Evolutionary conservation across 352 stramenopile species (phyloP), one percentile per base, ranked within the genome.

Genomic region (Blastocystis hominis): DNA sequence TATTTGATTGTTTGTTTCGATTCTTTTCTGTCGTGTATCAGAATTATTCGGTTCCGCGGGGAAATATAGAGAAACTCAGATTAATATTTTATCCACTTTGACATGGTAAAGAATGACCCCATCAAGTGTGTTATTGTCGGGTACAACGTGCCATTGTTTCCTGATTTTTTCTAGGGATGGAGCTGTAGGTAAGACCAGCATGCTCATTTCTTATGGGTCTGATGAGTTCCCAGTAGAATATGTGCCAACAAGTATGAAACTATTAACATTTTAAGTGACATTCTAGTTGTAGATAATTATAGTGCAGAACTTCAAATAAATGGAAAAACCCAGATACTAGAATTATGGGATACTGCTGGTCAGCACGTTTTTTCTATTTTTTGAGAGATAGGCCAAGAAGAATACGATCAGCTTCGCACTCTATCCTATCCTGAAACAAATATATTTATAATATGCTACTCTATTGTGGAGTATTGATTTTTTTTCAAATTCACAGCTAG

Each of bases 191-290:
- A 78, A 78, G 68, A 78, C 68, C 1, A 62, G 68, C 40, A 59
- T 78, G 42, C 36, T 78, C 2, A 78, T 78, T 78, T 78, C 68
- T 5, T 78, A 78, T 38, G 59, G 68, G 17, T 62, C 46, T 30
- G 68, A 78, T 61, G 17, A 78, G 40, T 78, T 78, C 62, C 68
- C 68, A 61, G 68, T 62, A 30, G 68, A 78, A 55, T 78, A 78
- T 34, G 68, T 78, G 36, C 68, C 68, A 10, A 78, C 68, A 3
- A 46, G 68, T 78, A 61, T 2, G 34, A 24, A 62, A 3, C 5
- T 13, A 38, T 5, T 4, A 15, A 7, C 5, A n/a, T 3, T 5
- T 20, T 44, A 3, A 36, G 7, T 36, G 36, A 17, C 7, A 30
- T 55, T 24, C 24, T 78, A 78, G 68, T 78, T 13, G 59, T 78